Conservation (phyloP, 225 moss, liverwort and hornwort species). For the Bryum argenteum region DNA sequence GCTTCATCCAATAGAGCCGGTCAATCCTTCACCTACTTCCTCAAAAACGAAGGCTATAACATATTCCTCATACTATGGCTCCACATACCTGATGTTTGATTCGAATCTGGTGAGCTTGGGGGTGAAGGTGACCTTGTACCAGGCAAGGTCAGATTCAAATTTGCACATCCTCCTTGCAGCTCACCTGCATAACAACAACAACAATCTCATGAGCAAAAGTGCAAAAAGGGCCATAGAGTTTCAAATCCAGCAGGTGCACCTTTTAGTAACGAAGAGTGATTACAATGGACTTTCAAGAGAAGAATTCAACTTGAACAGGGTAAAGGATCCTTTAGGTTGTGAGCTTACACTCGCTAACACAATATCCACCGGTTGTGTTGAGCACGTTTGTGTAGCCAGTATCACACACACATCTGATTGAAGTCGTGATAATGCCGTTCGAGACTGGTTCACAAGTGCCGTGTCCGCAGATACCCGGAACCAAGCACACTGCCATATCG, state of each 20-base stretch:
- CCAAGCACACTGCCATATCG: constrained; percentile 49
- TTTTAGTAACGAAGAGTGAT: no score
- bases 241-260: no score
- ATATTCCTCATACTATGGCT: no score
- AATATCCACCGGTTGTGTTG: constrained; percentile 54
- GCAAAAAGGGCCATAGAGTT: no score
- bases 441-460: constrained; percentile 39
- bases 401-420: constrained; percentile 52
- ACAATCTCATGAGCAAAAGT: background rate
- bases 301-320: no score
- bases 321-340: no score
- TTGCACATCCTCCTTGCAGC: constrained; percentile 40
- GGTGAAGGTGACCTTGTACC: constrained; percentile 34
- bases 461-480: constrained; percentile 53
- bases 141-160: constrained; percentile 43
- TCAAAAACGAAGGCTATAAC: no score
- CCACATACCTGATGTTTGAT: constrained; percentile 33
- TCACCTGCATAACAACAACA: constrained; percentile 45
- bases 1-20: background rate
- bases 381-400: constrained; percentile 54
- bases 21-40: no score
- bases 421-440: background rate
- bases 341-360: constrained; percentile 47
- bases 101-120: constrained; percentile 20
- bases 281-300: no score